Percentiles rank a stretch among this genome's conserved stretches.
Conservation (phyloP, 225 moss, liverwort and hornwort genomes). For the Bryoerythrophyllum caledonicum region DNA sequence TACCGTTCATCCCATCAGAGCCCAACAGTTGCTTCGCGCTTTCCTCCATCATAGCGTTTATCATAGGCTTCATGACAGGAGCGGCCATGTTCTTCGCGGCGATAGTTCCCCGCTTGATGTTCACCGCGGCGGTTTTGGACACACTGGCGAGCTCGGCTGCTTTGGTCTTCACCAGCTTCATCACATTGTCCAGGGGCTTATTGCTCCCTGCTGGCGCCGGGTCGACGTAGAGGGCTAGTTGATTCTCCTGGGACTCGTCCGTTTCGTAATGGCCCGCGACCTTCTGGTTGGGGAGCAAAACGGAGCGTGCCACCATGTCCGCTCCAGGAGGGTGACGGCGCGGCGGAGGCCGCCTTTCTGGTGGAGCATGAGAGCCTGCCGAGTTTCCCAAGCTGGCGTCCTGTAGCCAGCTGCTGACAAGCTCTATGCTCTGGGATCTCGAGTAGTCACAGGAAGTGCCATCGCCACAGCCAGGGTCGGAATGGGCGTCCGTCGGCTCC, state of each 20-base stretch:
- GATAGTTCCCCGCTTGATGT: not conserved
- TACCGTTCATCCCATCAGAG: not conserved
- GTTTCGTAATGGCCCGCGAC: not conserved
- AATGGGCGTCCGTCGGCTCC: conserved; percentile 4
- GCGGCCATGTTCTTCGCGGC: not conserved
- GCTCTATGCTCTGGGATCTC: conserved; percentile 3
- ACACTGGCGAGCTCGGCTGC: not conserved
- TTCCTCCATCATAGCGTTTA: conserved; percentile 27
- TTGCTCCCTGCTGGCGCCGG: not conserved
- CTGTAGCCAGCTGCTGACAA: conserved; percentile 31
- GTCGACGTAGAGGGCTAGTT: not conserved
- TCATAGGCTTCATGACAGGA: conserved; percentile 20
- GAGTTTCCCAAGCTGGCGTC: conserved; percentile 20
- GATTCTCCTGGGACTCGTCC: not conserved
- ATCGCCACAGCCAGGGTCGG: conserved; percentile 23
- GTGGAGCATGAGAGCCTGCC: not conserved
- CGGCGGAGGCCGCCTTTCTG: not conserved
- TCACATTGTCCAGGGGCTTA: conserved; percentile 1
- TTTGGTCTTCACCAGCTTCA: not conserved
- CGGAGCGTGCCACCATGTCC: not conserved
- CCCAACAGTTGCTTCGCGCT: not conserved
- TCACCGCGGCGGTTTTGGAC: conserved; percentile 2
- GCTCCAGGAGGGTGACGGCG: not conserved
- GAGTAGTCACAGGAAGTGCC: not conserved
- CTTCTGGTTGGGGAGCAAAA: not conserved